phyloP scores from a whole-genome alignment of 2,329 filamentous ascomycete genomes.

The Aspergillus sp. region DNA sequence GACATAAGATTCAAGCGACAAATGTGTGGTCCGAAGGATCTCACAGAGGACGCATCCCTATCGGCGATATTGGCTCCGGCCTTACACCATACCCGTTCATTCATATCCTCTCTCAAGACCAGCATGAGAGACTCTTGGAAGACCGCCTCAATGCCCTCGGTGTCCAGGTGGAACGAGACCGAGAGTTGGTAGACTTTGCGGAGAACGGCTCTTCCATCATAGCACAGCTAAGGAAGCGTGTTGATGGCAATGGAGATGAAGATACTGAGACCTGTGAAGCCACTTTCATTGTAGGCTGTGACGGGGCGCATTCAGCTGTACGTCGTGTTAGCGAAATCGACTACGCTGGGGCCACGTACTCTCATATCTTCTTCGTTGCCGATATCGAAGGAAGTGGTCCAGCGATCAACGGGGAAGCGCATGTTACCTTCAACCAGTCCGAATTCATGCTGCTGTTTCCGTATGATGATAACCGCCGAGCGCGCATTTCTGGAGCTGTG shows the following conservation, averaged over 20 bases:
- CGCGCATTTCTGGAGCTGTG: conserved; percentile 34
- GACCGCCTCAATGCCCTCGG: conserved; percentile 31
- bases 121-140: conserved; percentile 36
- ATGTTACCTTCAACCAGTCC: conserved; percentile 38
- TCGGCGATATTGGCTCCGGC: conserved; percentile 30
- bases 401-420: conserved; percentile 36
- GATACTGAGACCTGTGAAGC: conserved; percentile 36
- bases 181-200: conserved; percentile 31
- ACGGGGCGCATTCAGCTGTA: conserved; percentile 57
- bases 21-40: conserved; percentile 40
- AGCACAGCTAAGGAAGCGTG: conserved; percentile 22
- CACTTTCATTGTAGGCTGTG: conserved; percentile 56
- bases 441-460: conserved; percentile 44
- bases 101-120: conserved; percentile 33
- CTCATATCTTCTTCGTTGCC: conserved; percentile 51
- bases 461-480: conserved; percentile 28
- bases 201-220: conserved; percentile 29
- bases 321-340: conserved; percentile 46
- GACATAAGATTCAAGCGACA: conserved; percentile 44
- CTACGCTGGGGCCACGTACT: conserved; percentile 50
- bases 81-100: conserved; percentile 39
- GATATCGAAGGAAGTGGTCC: conserved; percentile 44
- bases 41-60: conserved; percentile 28
- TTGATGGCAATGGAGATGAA: conserved; percentile 4
- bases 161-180: conserved; percentile 33